These are phyloP conservation scores for Bonia amplexicaulis DNA, from an alignment of 176 grass and related monocot genomes.

Conservation along the genomic window DNA sequence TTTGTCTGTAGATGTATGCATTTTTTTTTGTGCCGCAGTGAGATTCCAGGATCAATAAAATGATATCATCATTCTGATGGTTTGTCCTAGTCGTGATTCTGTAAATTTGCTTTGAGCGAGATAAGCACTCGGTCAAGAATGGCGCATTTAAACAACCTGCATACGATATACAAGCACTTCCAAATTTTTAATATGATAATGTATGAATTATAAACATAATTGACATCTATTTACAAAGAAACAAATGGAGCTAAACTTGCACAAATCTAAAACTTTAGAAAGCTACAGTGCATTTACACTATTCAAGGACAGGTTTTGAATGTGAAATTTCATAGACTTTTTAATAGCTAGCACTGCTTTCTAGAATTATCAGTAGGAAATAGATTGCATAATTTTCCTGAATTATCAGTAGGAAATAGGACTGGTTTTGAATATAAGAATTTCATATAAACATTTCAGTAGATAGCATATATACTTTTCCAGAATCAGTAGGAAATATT, in stretches of 20 bases:
- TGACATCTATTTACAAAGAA: background rate
- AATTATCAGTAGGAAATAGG: background rate
- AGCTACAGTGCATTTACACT: no score
- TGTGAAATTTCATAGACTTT: no score
- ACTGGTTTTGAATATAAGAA: background rate
- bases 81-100: background rate
- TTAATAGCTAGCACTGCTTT: no score
- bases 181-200: background rate
- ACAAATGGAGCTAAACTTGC: no score
- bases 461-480: background rate
- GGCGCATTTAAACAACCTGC: background rate
- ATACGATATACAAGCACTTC: background rate
- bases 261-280: no score
- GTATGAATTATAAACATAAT: background rate
- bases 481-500: background rate
- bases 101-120: background rate
- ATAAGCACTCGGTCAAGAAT: background rate
- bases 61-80: background rate
- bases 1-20: slow-evolving; percentile 12
- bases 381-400: background rate
- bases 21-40: background rate
- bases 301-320: no score
- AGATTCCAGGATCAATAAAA: background rate
- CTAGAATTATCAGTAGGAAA: no score
- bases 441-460: background rate